Conservation (phyloP, 2,329 filamentous ascomycete species). For the Chaetomium olivaceum region DNA sequence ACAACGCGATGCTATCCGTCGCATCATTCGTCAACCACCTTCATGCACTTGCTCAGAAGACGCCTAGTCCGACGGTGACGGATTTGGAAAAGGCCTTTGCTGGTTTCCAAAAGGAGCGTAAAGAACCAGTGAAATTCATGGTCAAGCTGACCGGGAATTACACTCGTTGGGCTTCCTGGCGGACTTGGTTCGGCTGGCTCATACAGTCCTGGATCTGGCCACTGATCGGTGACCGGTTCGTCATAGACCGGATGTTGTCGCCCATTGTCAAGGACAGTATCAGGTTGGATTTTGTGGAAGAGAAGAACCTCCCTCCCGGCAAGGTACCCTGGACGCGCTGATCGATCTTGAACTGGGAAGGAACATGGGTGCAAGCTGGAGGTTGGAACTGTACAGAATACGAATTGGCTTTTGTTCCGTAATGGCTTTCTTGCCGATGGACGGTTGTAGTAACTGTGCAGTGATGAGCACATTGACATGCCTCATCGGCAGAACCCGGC, state of each 20-base stretch:
- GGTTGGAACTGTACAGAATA: too few species aligned
- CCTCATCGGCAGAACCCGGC: too few species aligned
- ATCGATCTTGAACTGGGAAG: background rate
- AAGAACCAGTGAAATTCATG: background rate
- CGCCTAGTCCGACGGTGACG: background rate
- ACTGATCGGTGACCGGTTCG: conserved; percentile 4
- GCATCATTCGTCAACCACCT: background rate
- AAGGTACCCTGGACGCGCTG: background rate
- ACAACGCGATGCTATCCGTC: background rate
- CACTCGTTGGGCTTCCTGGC: conserved; percentile 4
- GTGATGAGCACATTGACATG: too few species aligned
- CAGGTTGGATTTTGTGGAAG: background rate
- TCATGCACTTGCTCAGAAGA: background rate
- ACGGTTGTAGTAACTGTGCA: too few species aligned
- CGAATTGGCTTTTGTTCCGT: too few species aligned
- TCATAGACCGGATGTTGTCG: background rate
- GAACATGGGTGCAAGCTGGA: background rate
- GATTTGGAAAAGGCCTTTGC: background rate
- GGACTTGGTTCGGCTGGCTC: conserved; percentile 3
- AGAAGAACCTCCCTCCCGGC: background rate
- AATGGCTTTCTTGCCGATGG: too few species aligned
- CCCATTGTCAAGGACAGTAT: background rate
- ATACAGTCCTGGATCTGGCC: conserved; percentile 12
- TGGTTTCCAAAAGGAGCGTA: background rate
- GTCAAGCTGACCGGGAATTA: background rate